These are phyloP conservation scores for Fraxinus sp. DNA, from an alignment of 305 asterid genomes.

Conservation along the genomic window DNA sequence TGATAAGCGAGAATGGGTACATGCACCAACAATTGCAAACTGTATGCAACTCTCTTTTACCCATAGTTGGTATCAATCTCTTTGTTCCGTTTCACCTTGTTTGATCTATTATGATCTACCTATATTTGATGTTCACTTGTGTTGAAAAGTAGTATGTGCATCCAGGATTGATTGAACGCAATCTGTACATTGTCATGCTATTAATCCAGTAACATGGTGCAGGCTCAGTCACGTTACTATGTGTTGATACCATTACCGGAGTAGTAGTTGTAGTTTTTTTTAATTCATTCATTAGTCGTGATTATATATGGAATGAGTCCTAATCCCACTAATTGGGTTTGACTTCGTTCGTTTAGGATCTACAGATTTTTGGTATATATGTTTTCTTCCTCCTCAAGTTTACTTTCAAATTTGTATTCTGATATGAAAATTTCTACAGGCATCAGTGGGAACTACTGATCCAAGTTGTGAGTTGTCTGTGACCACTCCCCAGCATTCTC, in stretches of 20 bases:
- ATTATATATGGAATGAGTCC: neutral
- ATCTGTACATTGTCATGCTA: neutral
- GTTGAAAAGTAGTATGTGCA: neutral
- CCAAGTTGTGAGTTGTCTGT: constrained; percentile 83
- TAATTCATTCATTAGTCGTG: neutral
- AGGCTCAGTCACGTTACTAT: neutral
- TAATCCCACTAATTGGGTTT: neutral
- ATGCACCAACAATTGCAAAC: constrained; percentile 80
- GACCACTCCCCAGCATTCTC: constrained; percentile 73
- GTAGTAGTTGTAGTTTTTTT: neutral
- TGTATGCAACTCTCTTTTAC: constrained; percentile 43
- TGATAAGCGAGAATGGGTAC: constrained; percentile 80
- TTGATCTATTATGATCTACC: neutral
- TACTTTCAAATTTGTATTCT: neutral
- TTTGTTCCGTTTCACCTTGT: neutral
- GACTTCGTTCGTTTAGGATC: neutral
- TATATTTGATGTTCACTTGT: neutral
- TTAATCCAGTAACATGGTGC: neutral
- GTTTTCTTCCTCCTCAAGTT: neutral
- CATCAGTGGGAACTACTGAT: constrained; percentile 60
- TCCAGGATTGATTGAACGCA: neutral
- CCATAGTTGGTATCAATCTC: neutral
- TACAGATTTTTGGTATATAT: neutral
- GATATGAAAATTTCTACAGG: constrained; percentile 31
- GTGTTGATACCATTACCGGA: neutral